Evolutionary conservation across 768 basidiomycete species (phyloP).

Genomic region (Tremella yokohamensis): DNA sequence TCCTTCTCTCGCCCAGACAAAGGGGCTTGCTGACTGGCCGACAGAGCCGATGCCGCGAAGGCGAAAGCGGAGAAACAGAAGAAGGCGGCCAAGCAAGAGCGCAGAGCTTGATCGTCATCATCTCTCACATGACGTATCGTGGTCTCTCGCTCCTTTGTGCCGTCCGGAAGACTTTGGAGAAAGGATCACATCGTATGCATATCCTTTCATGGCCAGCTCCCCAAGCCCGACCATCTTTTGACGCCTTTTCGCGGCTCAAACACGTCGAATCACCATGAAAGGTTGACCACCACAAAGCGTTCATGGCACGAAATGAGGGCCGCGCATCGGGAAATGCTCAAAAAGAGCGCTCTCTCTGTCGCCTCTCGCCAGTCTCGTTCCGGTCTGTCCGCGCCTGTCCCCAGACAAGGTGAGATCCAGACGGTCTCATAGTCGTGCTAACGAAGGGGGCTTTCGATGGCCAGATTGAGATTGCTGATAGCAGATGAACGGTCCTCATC

Average conservation of each 20-base stretch:
- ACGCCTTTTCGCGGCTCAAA: too few species aligned
- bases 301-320: too few species aligned
- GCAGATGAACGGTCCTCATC: neutral
- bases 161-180: neutral
- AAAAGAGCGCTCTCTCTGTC: too few species aligned
- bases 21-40: neutral
- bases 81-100: constrained; percentile 48
- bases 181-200: neutral
- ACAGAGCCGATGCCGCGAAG: constrained; percentile 46
- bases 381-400: too few species aligned
- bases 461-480: neutral
- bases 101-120: constrained; percentile 28
- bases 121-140: neutral
- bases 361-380: too few species aligned
- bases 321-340: too few species aligned
- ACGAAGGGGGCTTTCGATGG: neutral
- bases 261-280: constrained; percentile 3
- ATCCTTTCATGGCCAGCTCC: neutral
- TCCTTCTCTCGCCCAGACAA: neutral
- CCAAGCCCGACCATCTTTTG: neutral
- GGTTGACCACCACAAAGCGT: neutral
- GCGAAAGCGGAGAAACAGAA: constrained; percentile 51
- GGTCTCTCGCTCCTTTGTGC: neutral
- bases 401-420: too few species aligned
- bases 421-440: too few species aligned